Conservation (phyloP, 495 filamentous ascomycete genomes). For the Aspergillus homomorphus region DNA sequence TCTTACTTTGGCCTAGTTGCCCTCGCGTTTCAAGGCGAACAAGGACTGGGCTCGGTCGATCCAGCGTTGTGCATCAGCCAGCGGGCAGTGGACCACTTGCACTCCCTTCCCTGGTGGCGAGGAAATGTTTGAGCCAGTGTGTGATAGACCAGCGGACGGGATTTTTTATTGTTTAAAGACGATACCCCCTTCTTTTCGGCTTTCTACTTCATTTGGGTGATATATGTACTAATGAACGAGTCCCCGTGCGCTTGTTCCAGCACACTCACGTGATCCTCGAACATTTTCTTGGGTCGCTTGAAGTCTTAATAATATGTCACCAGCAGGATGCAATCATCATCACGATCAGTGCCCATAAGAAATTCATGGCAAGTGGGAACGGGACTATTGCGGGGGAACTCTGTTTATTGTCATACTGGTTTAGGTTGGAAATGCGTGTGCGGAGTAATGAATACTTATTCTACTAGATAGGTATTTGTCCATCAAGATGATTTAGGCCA, state of each 20-base stretch:
- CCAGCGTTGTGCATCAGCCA: slow-evolving; percentile 63
- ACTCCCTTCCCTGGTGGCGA: slow-evolving; percentile 41
- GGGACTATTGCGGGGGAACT: too few species aligned
- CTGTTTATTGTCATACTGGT: too few species aligned
- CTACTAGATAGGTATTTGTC: too few species aligned
- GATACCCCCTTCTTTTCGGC: slow-evolving; percentile 7
- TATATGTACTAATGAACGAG: neutral
- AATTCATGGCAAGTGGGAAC: too few species aligned
- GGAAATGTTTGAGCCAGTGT: slow-evolving; percentile 2
- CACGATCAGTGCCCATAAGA: neutral
- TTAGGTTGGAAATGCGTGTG: too few species aligned
- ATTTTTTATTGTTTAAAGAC: neutral
- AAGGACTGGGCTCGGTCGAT: slow-evolving; percentile 61
- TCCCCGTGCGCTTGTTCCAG: neutral
- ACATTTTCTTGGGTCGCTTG: neutral
- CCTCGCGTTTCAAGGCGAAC: slow-evolving; percentile 64
- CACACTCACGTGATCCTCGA: neutral
- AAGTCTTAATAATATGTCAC: neutral
- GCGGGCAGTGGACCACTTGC: slow-evolving; percentile 40
- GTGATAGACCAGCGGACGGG: too few species aligned
- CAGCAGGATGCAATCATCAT: neutral
- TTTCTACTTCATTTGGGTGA: neutral
- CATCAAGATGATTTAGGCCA: too few species aligned
- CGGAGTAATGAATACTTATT: too few species aligned
- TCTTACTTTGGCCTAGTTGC: slow-evolving; percentile 83